These are phyloP conservation scores for Nannizzia gypsea DNA, from an alignment of 2,329 filamentous ascomycete genomes.

Conservation along the genomic window DNA sequence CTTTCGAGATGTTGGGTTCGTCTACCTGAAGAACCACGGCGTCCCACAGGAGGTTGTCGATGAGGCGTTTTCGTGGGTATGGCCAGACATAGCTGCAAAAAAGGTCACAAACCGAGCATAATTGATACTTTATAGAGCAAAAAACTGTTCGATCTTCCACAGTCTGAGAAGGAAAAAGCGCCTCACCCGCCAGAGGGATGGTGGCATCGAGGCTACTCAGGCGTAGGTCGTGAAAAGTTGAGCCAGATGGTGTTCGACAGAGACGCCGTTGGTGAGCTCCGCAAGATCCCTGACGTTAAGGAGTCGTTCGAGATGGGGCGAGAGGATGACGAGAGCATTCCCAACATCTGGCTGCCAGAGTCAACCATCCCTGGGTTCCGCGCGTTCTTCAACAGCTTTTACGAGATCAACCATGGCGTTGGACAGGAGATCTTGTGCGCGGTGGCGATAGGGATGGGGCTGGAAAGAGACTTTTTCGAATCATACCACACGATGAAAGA, in stretches of 20 bases:
- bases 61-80: conserved; percentile 33
- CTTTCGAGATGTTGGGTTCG: conserved; percentile 37
- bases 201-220: conserved; percentile 46
- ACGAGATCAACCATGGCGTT: conserved; percentile 36
- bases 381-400: conserved; percentile 39
- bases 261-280: conserved; percentile 34
- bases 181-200: conserved; percentile 39
- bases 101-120: too few relatives aligned
- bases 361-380: conserved; percentile 37
- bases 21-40: conserved; percentile 40
- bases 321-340: conserved; percentile 22
- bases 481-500: conserved; percentile 44
- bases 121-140: conserved; percentile 14
- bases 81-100: background rate
- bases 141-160: conserved; percentile 35
- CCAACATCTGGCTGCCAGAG: conserved; percentile 41
- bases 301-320: conserved; percentile 21
- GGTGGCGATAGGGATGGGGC: conserved; percentile 38
- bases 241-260: conserved; percentile 35
- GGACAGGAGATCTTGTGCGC: conserved; percentile 36
- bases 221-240: conserved; percentile 44
- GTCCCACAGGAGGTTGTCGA: conserved; percentile 29
- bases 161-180: conserved; percentile 38
- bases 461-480: conserved; percentile 37
- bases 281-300: conserved; percentile 42